Percentiles rank a stretch among this genome's conserved stretches.
These are phyloP conservation scores for Parascedosporium putredinis DNA, from an alignment of 2,329 filamentous ascomycete species.

Conservation along the genomic window DNA sequence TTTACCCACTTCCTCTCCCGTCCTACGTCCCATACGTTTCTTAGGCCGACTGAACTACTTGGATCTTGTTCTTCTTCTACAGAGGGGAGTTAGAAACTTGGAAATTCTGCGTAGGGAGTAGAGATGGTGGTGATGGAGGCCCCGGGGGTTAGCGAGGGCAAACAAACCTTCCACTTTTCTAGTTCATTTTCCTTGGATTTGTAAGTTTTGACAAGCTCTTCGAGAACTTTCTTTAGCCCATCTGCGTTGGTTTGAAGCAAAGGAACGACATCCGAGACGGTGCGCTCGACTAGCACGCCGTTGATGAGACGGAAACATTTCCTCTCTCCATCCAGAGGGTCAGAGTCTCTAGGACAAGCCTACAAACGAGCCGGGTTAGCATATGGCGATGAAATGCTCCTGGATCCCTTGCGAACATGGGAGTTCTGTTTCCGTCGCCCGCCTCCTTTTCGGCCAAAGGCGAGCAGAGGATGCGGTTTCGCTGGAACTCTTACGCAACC, in stretches of 20 bases:
- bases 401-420: no score
- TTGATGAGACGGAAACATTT: conserved; percentile 99
- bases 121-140: neutral
- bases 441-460: no score
- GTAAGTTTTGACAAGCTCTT: conserved; percentile 94
- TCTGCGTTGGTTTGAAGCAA: conserved; percentile 89
- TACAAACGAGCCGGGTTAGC: conserved; percentile 30
- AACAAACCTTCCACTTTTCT: conserved; percentile 80
- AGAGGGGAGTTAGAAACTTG: conserved; percentile 14
- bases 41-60: conserved; percentile 66
- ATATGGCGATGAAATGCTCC: no score
- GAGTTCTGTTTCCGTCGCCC: no score
- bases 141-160: neutral
- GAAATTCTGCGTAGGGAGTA: no score
- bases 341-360: conserved; percentile 90
- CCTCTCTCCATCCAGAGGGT: conserved; percentile 70
- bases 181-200: conserved; percentile 89
- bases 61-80: conserved; percentile 83
- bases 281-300: conserved; percentile 87
- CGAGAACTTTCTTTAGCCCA: conserved; percentile 84
- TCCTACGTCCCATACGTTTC: conserved; percentile 11
- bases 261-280: conserved; percentile 84
- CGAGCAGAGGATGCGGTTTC: no score
- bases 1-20: neutral
- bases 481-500: no score